These are phyloP conservation scores for Isabelozyma pseudorhagii DNA, from an alignment of 805 yeast genomes.

Conservation along the genomic window DNA sequence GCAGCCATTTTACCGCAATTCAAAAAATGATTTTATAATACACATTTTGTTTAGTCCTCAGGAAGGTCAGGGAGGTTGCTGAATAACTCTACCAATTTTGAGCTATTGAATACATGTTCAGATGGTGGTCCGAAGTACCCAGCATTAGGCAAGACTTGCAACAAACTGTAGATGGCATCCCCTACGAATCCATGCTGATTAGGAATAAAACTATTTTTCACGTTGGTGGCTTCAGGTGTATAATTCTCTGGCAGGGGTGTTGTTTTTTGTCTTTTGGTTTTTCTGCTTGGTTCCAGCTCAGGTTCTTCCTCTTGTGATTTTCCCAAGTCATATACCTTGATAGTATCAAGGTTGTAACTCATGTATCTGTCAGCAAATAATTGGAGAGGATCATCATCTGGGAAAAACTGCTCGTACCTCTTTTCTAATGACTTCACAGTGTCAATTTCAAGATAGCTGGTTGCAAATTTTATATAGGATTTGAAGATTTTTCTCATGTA, in stretches of 20 bases:
- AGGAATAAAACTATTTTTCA: not conserved
- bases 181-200: constrained; percentile 27
- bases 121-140: constrained; percentile 46
- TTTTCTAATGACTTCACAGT: constrained; percentile 65
- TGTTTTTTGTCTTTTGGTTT: constrained; percentile 11
- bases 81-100: constrained; percentile 46
- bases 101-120: constrained; percentile 52
- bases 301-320: constrained; percentile 9
- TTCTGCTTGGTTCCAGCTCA: constrained; percentile 4
- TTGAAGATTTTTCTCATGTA: constrained; percentile 29
- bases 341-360: constrained; percentile 32
- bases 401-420: constrained; percentile 64
- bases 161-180: constrained; percentile 36
- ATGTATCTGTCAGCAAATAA: constrained; percentile 39
- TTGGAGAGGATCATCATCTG: constrained; percentile 48
- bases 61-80: constrained; percentile 27
- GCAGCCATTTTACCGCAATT: not conserved
- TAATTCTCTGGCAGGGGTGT: constrained; percentile 1
- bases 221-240: not conserved
- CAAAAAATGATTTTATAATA: no score
- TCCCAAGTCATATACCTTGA: constrained; percentile 35
- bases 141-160: constrained; percentile 60
- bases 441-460: constrained; percentile 64
- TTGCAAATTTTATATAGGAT: constrained; percentile 63
- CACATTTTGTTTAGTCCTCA: not conserved